Percentiles rank a stretch among this genome's conserved stretches.
phyloP scores from a whole-genome alignment of 179 eudicot species.

The Carnegiea gigantea region DNA sequence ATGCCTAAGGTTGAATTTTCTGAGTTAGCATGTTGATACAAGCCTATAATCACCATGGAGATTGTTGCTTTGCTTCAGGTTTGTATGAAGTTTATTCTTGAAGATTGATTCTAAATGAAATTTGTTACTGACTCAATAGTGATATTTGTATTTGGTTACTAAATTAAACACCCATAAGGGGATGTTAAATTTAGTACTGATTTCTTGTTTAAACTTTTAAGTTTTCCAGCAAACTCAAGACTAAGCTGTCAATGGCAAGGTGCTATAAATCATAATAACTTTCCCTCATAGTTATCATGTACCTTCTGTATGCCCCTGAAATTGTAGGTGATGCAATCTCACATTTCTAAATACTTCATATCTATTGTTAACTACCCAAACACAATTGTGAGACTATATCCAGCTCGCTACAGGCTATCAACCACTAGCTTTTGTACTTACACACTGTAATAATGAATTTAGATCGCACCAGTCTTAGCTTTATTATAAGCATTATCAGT shows the following conservation, averaged over 20 bases:
- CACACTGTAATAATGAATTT: too few species aligned
- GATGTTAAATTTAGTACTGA: background rate
- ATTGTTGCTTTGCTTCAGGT: background rate
- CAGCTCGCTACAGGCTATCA: background rate
- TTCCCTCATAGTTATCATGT: background rate
- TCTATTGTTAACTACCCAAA: background rate
- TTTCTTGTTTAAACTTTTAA: slow-evolving; percentile 1
- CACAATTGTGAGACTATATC: background rate
- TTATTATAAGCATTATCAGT: too few species aligned
- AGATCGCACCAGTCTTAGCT: too few species aligned
- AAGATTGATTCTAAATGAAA: background rate
- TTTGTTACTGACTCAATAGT: background rate
- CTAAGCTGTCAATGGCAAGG: background rate
- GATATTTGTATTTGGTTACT: background rate
- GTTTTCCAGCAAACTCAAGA: background rate
- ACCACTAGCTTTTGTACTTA: too few species aligned
- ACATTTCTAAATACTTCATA: background rate
- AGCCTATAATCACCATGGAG: slow-evolving; percentile 3
- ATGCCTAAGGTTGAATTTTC: background rate
- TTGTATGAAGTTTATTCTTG: background rate
- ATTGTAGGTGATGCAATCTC: too few species aligned
- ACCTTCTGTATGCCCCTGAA: background rate
- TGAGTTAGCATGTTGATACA: background rate
- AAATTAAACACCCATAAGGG: background rate
- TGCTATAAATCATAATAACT: background rate